Percentiles rank a stretch among this genome's conserved stretches.
These are phyloP conservation scores for Phialemonium atrogriseum DNA, from an alignment of 2,329 filamentous ascomycete species.

Conservation along the genomic window DNA sequence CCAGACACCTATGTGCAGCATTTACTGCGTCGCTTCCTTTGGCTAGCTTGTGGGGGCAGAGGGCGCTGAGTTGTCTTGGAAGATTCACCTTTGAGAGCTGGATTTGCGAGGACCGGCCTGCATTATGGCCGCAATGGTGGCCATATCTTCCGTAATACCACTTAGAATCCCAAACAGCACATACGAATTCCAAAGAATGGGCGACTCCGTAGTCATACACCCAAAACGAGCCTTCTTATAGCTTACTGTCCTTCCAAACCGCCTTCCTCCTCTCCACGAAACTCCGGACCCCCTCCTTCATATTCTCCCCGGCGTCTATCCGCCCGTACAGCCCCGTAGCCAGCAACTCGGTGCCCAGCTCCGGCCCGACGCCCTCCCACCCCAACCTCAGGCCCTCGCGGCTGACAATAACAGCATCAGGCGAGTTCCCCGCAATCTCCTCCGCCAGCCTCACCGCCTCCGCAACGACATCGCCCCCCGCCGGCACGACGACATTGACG, in stretches of 20 bases:
- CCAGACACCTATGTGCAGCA: no score
- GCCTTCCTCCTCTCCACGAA: slow-evolving; percentile 71
- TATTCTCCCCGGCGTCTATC: slow-evolving; percentile 61
- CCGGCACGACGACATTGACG: slow-evolving; percentile 55
- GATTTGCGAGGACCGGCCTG: no score
- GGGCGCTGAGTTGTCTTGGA: no score
- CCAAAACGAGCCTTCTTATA: slow-evolving; percentile 28
- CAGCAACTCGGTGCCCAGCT: slow-evolving; percentile 50
- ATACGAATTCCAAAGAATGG: no score
- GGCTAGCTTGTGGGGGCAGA: no score
- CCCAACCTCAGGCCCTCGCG: slow-evolving; percentile 63
- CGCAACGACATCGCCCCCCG: slow-evolving; percentile 35
- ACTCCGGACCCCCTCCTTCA: slow-evolving; percentile 63
- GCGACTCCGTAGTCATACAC: no score
- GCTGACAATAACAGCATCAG: slow-evolving; percentile 68
- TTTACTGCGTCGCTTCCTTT: no score
- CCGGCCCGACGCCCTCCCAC: slow-evolving; percentile 61
- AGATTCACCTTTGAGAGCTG: no score
- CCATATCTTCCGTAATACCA: no score
- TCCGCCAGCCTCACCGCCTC: slow-evolving; percentile 54
- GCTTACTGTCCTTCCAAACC: slow-evolving; percentile 56
- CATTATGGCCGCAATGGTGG: no score
- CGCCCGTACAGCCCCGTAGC: slow-evolving; percentile 48
- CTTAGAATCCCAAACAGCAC: no score
- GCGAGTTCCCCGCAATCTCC: slow-evolving; percentile 57